Base-by-base conservation (phyloP, 371 early-diverging fungal genomes). In the Mucor ambiguus region DNA sequence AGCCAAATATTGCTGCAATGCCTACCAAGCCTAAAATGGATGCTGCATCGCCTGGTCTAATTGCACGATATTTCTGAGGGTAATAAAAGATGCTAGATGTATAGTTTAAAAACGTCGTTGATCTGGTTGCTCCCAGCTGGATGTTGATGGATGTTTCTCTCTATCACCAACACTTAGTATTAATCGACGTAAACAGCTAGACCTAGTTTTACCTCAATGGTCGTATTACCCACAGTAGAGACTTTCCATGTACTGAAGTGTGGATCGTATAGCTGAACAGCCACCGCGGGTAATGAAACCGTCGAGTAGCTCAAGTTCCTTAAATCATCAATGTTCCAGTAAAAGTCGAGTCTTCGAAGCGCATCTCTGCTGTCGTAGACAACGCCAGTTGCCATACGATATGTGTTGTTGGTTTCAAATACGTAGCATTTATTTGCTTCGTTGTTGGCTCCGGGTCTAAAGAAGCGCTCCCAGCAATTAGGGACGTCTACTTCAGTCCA, bases 11-110 rank as follows among this genome's bases (percentile, higher is more conserved):
- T 41, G 5, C 14, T 26, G 16, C 18, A 32, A 29, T 10, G 32
- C 71, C 68, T 68, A 76, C 81, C 46, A 81, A 58, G 18, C 81
- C 81, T 28, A 81, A 14, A 20, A 78, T 32, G 9, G 81, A 69
- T 1, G 52, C 60, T 54, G 61, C 57, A 56, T 75, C 73, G 28
- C 41, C 26, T 6, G 74, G 75, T 52, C 56, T 57, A 26, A 81
- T 78, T 4, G 78, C 79, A 24, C 72, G 52, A 48, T 81, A 81
- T 5, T 63, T 63, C 11, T 48, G 48, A 1, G 70, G 75, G 0
- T 59, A 55, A 35, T 75, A 81, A 49, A 70, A 78, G 3, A 78
- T 61, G 44, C 29, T 49, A 5, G 72, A 71, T 16, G 79, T 68
- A 7, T 65, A n/a, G 11, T 78, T 78, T 30, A 68, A 24, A n/a